A percentile compares a stretch with the other conserved stretches of the same genome.
Evolutionary conservation across 1,139 yeast species (phyloP).

Genomic region (Zhuliangozyma parablackwelliae): DNA sequence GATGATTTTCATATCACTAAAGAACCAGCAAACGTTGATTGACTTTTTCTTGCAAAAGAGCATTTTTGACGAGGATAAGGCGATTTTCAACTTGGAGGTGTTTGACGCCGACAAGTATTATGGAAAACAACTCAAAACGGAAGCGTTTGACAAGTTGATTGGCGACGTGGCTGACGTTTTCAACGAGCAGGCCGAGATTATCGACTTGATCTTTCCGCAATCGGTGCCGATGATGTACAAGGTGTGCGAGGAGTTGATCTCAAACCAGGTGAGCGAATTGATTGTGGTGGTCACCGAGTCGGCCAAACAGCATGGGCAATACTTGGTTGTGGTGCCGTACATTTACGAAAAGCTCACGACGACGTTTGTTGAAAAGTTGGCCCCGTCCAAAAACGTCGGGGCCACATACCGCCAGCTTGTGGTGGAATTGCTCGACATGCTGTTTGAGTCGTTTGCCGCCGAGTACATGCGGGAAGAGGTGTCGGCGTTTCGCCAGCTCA

Average conservation of each 20-base stretch:
- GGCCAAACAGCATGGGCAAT: slow-evolving; percentile 24
- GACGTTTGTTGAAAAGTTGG: slow-evolving; percentile 22
- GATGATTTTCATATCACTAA: slow-evolving; percentile 30
- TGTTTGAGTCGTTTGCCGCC: slow-evolving; percentile 42
- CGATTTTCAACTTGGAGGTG: slow-evolving; percentile 27
- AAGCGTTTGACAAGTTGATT: slow-evolving; percentile 20
- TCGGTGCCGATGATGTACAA: slow-evolving; percentile 46
- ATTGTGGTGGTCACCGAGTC: slow-evolving; percentile 25
- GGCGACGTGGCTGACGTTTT: slow-evolving; percentile 26
- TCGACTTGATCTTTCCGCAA: slow-evolving; percentile 39
- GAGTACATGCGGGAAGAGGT: slow-evolving; percentile 51
- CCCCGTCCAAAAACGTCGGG: slow-evolving; percentile 31
- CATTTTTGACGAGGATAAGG: slow-evolving; percentile 34
- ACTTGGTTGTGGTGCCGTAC: slow-evolving; percentile 28
- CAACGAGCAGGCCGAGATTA: slow-evolving; percentile 31
- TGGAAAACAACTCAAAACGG: slow-evolving; percentile 10
- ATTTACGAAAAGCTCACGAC: slow-evolving; percentile 26
- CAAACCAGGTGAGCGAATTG: slow-evolving; percentile 39
- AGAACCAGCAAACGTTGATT: slow-evolving; percentile 42
- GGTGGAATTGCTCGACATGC: slow-evolving; percentile 43
- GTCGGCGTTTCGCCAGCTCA: slow-evolving; percentile 20
- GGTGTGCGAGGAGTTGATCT: slow-evolving; percentile 42
- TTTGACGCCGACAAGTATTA: slow-evolving; percentile 20
- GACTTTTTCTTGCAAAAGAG: slow-evolving; percentile 46
- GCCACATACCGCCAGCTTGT: slow-evolving; percentile 27